Conservation (phyloP, 257 asterid genomes). For the Echium plantagineum region DNA sequence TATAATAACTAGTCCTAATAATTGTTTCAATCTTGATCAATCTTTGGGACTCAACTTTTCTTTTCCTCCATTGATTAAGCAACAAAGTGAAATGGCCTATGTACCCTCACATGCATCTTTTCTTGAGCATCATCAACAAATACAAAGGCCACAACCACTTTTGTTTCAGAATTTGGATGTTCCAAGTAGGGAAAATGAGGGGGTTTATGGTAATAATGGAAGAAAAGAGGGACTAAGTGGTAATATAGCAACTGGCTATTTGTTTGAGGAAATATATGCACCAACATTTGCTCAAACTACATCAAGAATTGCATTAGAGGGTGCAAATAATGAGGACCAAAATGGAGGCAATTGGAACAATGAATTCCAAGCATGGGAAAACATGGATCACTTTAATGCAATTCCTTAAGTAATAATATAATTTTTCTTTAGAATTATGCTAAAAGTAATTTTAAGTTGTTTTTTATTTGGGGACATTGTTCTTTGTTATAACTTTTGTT, state of each 20-base stretch:
- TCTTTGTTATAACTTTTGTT: not conserved
- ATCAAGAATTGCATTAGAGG: constrained; percentile 15
- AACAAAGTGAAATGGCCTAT: constrained; percentile 3
- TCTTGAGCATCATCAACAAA: constrained; percentile 9
- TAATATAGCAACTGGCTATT: constrained; percentile 56
- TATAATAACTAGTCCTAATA: constrained; percentile 27
- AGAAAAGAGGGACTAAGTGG: constrained; percentile 28
- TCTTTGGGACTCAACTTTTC: constrained; percentile 17
- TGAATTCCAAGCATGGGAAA: constrained; percentile 53
- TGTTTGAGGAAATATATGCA: constrained; percentile 38
- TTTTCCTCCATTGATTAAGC: constrained; percentile 26
- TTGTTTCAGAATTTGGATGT: constrained; percentile 51
- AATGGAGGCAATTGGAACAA: constrained; percentile 34
- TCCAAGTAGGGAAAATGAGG: constrained; percentile 17
- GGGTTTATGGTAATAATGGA: constrained; percentile 12
- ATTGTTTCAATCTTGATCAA: constrained; percentile 29
- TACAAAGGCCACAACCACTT: constrained; percentile 55
- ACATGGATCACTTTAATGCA: constrained; percentile 41
- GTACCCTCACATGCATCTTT: not conserved
- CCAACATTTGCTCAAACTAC: constrained; percentile 23
- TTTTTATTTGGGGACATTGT: not conserved
- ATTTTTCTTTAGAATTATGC: no score
- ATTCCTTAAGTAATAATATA: constrained; percentile 23
- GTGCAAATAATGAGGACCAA: constrained; percentile 17
- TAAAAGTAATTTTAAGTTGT: no score